Base-by-base conservation (phyloP, 2,329 filamentous ascomycete genomes). In the Coleophoma eucalyptorum region DNA sequence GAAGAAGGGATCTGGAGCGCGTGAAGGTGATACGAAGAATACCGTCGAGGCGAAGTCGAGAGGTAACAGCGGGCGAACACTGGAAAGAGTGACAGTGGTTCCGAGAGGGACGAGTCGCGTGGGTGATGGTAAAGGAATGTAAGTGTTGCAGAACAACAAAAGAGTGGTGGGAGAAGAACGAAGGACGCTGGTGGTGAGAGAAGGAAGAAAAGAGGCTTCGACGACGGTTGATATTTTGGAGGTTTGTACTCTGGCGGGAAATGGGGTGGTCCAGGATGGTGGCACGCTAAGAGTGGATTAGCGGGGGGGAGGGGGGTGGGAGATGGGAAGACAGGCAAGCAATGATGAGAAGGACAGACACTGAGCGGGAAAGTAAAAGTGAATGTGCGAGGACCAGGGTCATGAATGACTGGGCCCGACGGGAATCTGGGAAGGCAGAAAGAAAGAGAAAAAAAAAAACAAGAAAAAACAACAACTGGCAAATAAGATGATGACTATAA, bases 61-160 rank as follows among this genome's bases (percentile, higher is more conserved):
- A 16, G 19, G 12, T 21, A 44, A 10, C 16, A 19, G 33, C 20
- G 35, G 40, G 34, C 15, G 49, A 44, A 32, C 21, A 48, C 44
- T 51, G 44, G 50, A 51, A 51, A 34, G 44, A 48, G 44, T 51
- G 50, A 44, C 40, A 43, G 50, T 31, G 10, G 26, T 26, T 43
- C 16, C 33, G 49, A 38, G 33, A n/a, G 33, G 40, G n/a, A 31
- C 32, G 45, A 43, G 50, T 46, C 50, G 50, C 13, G 45, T 20
- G 35, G 41, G 33, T 31, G 32, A 20, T 52, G 33, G 35, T 46
- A 31, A 55, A 53, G 53, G 53, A 55, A 46, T 52, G 53, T 53
- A 53, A 55, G 21, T 55, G 53, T 52, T 49, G 53, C 51, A 49
- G 52, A 51, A 49, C 51, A 55, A 52, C 37, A 34, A 49, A 49